Percentiles rank a stretch among this genome's conserved stretches.
phyloP scores from a whole-genome alignment of 1,284 basidiomycete species.

The Tilletia setariae region DNA sequence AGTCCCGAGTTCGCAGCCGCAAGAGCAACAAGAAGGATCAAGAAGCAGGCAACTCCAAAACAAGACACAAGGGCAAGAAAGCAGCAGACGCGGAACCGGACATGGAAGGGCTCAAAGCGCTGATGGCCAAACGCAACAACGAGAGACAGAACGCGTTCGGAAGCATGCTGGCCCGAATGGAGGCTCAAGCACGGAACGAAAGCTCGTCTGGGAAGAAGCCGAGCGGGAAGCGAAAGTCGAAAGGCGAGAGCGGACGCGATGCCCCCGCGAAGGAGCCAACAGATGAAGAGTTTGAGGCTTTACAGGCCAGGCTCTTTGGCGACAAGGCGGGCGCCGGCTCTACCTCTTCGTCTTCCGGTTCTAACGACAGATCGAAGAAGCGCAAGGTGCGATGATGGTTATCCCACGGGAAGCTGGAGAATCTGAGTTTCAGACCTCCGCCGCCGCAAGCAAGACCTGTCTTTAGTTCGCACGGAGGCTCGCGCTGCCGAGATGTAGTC shows the following conservation, averaged over 20 bases:
- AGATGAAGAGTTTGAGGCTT: conserved; percentile 35
- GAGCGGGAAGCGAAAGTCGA: background rate
- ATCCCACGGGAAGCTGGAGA: too few relatives aligned
- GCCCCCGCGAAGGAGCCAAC: conserved; percentile 20
- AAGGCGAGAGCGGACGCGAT: conserved; percentile 12
- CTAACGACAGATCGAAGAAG: background rate
- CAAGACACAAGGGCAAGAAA: background rate
- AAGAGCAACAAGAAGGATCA: conserved; percentile 21
- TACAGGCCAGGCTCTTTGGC: conserved; percentile 33
- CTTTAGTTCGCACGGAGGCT: too few relatives aligned
- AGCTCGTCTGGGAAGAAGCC: background rate
- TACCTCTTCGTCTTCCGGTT: background rate
- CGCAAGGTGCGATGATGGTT: background rate
- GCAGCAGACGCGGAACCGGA: conserved; percentile 27
- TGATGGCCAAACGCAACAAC: conserved; percentile 36
- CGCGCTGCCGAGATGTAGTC: too few relatives aligned
- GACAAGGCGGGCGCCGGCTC: background rate
- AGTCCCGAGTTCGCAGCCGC: background rate
- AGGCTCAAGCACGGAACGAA: conserved; percentile 37
- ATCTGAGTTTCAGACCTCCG: too few relatives aligned
- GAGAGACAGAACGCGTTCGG: conserved; percentile 38
- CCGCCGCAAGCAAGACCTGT: too few relatives aligned
- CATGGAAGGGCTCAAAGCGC: conserved; percentile 32
- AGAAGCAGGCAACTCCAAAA: conserved; percentile 3
- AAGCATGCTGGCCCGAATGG: conserved; percentile 42